Evolutionary conservation across 805 yeast species (phyloP).

Genomic region (Candida saitoana): DNA sequence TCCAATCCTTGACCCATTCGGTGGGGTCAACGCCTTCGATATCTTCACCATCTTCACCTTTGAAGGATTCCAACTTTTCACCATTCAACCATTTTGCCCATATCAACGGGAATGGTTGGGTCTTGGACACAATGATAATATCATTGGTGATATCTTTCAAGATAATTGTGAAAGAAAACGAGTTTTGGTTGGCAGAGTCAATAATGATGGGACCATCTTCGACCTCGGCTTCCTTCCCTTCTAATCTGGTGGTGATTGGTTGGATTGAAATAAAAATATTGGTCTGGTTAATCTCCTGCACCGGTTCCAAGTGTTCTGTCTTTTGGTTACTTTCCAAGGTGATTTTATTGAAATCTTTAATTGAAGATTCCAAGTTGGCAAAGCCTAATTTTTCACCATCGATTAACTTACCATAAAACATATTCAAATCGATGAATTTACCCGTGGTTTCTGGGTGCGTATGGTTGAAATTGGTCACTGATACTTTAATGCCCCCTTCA

Average conservation of each 20-base stretch:
- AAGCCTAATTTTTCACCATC: conserved; percentile 86
- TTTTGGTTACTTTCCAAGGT: conserved; percentile 16
- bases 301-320: conserved; percentile 14
- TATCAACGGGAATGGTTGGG: conserved; percentile 84
- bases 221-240: conserved; percentile 7
- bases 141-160: conserved; percentile 77
- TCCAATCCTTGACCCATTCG: conserved; percentile 45
- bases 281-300: conserved; percentile 38
- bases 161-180: conserved; percentile 73
- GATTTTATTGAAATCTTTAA: conserved; percentile 37
- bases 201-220: conserved; percentile 32
- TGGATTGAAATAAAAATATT: conserved; percentile 69
- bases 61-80: conserved; percentile 17
- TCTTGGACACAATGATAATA: conserved; percentile 66
- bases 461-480: conserved; percentile 48
- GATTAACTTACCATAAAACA: conserved; percentile 69
- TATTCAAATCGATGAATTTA: conserved; percentile 47
- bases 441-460: conserved; percentile 21
- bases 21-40: conserved; percentile 32
- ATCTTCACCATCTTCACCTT: conserved; percentile 21
- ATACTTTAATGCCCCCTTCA: conserved; percentile 68
- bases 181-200: conserved; percentile 44
- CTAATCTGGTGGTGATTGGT: conserved; percentile 46
- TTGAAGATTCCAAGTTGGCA: conserved; percentile 81
- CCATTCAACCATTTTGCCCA: conserved; percentile 94